Evolutionary conservation across 805 yeast genomes (phyloP), one percentile per base, ranked within the genome.

Genomic region (Suhomyces sp.): DNA sequence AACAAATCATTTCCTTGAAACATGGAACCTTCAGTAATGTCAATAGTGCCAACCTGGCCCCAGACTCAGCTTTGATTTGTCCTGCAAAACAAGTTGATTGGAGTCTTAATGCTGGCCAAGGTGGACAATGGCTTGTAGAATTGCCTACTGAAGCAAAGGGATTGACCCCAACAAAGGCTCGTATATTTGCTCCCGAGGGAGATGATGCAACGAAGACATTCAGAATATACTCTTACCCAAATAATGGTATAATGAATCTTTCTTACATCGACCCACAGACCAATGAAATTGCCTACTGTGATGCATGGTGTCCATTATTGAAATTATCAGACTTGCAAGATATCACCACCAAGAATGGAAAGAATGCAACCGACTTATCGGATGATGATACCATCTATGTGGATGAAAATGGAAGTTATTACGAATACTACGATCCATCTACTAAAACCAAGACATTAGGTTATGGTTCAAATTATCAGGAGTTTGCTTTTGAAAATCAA

Each of bases 221-320:
- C 56, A 73, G 96, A 50, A 65, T 93, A 5, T 64, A 83, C 25
- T 80, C 96, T 0, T 62, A 73, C 35, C 97, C 97, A 1, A 72
- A 88, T 9, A 74, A 81, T 46, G 87, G 97, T 45, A 91, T 91
- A 42, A 85, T 93, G 96, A 93, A 93, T 56, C 58, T 93, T 44
- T 79, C 95, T 0, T 93, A 88, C 51, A 65, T 84, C 15, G 91
- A 91, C 53, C 95, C 95, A 3, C 41, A 53, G 0, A 72, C 87
- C 2, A 78, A 82, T 31, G 60, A 68, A n/a, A 33, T 72, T 3
- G 54, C 62, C 11, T 63, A 64, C 52, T 93, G 98, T 67, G 96
- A 88, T 57, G 95, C 96, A 1, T 82, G 77, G 74, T 93, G 98
- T 59, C 95, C 96, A 1, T 64, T 91, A 17, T 60, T 72, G 1